Evolutionary conservation across 2,329 filamentous ascomycete species (phyloP), one percentile per base, ranked within the genome.

Genomic region (Dothiorella sarmentorum): DNA sequence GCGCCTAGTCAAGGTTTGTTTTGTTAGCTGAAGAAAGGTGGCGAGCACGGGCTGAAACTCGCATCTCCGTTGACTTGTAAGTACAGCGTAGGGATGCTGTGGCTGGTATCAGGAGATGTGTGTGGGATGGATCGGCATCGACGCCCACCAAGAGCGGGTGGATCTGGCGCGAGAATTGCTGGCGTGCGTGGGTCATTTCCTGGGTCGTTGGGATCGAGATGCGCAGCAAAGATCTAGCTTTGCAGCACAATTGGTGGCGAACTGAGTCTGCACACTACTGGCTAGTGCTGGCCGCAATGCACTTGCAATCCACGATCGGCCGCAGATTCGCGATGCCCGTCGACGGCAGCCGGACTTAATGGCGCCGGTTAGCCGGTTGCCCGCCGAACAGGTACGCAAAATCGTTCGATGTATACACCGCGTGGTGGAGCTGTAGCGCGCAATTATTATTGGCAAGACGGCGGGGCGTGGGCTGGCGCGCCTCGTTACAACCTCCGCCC

Each of bases 401-500:
- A n/a, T 35, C 45, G 45, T 24, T 11, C 24, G 45, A 37, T 51
- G 29, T 22, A 22, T 24, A 24, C 10, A 13, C n/a, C 9, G 20
- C 44, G 44, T 33, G n/a, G 44, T 47, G 44, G 29, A 51, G 29
- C 45, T 10, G 31, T 20, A 3, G 18, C 20, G 31, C 31, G 31
- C 18, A 17, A 20, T 53, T 15, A 24, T 26, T 17, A 40, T 40
- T 38, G 49, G 24, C 24, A 38, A 11, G 6, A 27, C 10, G 24
- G 35, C 49, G 35, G 49, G 22, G 49, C 33, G 33, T 37, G 49
- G 15, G 40, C 27, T 53, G 49, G 49, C 49, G 49, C 49, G 49
- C 49, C 15, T 40, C 49, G n/a, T n/a, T n/a, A n/a, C n/a, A n/a
- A n/a, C n/a, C n/a, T n/a, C n/a, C n/a, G n/a, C n/a, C n/a, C n/a